Base-by-base conservation (phyloP, 352 stramenopile species). In the Elongisporangium prolatum region DNA sequence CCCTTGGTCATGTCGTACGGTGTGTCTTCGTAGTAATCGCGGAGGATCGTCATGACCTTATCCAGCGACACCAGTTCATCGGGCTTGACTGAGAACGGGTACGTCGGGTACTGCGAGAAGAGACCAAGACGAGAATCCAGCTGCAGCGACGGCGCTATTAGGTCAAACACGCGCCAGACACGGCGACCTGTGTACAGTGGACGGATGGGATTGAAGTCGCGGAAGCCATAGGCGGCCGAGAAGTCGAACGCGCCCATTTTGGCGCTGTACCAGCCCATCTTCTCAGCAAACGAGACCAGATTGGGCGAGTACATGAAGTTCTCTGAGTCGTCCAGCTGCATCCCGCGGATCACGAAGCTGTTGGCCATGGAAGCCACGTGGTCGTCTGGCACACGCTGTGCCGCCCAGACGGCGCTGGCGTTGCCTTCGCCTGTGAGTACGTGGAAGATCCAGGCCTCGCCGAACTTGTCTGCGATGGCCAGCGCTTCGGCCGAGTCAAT, bases 361-460 rank as follows among this genome's bases (percentile, higher is more conserved):
- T 97, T 97, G 1, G 91, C 87, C 38, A 97, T 75, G 10, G 91
- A 84, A 3, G 86, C 71, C 24, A 97, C 72, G 54, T 94, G 72
- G 53, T 86, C 75, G 25, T 93, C 80, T 2, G 84, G 86, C n/a
- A 97, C 75, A 34, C 83, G 75, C 71, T 97, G 86, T 10, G 91
- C 91, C 0, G 78, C 89, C 89, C 89, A 97, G 51, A 97, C 77
- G 0, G 89, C 89, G 34, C 70, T 81, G 0, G 80, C 72, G 18
- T 91, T 97, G 48, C 88, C 61, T 25, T 69, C 74, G 61, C 95
- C 89, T 24, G 89, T 87, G 14, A 96, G 59, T 40, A 97, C 89
- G 61, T 97, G 89, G 72, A 97, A 97, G 5, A 97, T 71, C 89
- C 89, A 97, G 6, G 79, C 82, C 60, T 97, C 86, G 4, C 69